Base-by-base conservation (phyloP, 2,329 filamentous ascomycete genomes). In the Colletotrichum sp. region DNA sequence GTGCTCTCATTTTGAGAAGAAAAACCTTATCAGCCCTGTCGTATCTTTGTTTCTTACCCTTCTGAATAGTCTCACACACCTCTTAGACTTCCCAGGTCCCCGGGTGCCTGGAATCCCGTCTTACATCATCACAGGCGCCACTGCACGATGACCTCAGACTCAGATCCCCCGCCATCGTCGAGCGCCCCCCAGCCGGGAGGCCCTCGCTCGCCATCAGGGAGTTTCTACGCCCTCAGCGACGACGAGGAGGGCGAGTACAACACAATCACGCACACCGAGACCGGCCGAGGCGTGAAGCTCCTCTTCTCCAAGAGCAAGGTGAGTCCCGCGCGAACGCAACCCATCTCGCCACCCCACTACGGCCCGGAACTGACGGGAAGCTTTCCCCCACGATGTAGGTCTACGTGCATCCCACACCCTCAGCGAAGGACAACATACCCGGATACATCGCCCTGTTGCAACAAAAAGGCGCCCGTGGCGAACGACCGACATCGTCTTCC, bases 301-400 rank as follows among this genome's bases (percentile, higher is more conserved):
- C 89, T 99, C 16, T 98, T 94, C 81, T 96, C 96, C 24, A 99
- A 99, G 88, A 98, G 96, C 93, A 99, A 99, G 90, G 95, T 95
- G 81, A 63, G 88, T 52, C 15, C 39, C 39, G 7, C 39, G 26
- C 26, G 28, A 67, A 34, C 18, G 18, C 59, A 10, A n/a, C 39
- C 34, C 44, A 13, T 18, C 8, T 70, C 74, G 60, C 74, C 69
- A 67, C 74, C 59, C 67, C 44, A 70, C 57, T 24, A 63, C n/a
- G 24, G 28, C 16, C 44, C 36, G 39, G 65, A 57, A 65, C 70
- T 77, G 62, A 76, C 66, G 36, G 57, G 16, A 59, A 30, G 15
- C 34, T 21, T 77, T 80, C 59, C 80, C 76, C 73, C 78, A 65
- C 71, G 30, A 49, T 28, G 66, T 80, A 96, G 94, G 97, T 99